Base-by-base conservation (phyloP, 2,329 filamentous ascomycete species). In the Colletotrichum graminicola region DNA sequence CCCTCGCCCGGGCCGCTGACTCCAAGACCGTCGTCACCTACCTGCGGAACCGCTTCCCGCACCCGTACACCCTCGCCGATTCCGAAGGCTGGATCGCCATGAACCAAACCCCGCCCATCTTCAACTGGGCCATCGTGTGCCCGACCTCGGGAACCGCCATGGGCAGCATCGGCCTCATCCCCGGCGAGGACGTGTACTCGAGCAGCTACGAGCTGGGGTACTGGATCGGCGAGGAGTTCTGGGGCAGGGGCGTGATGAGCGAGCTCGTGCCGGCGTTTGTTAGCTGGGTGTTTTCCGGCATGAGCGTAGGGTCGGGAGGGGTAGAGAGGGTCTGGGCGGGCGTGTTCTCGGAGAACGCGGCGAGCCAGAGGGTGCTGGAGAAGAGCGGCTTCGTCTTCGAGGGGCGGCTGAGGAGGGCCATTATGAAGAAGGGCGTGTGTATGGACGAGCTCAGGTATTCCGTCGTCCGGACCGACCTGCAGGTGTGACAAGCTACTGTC, bases 191-290 rank as follows among this genome's bases (percentile, higher is more conserved):
- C 62, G 78, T 84, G 72, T 79, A 85, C 66, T 81, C 79, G 71
- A 78, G 80, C 59, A 84, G 81, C 3, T 81, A 81, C 74, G 84
- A 88, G 77, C 8, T 88, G 0, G 87, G 86, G 2, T 89, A 88
- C 77, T 87, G 83, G 81, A 43, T 86, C 26, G 82, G 79, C 0
- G 78, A 77, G 47, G 74, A 77, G 10, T 77, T 79, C 59, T 86
- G 86, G 86, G 84, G 86, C 0, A 79, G 78, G 43, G 86, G 86
- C 0, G 80, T 85, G 66, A 81, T 79, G 70, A 82, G 79, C 0
- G 84, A 83, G 73, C 83, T 81, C 14, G 72, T 81, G 1, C 62
- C 45, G 2, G 84, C 73, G 1, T 82, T 87, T 56, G 75, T 77
- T 10, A 75, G 73, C n/a, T 89, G 86, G 86, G 78, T 80, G 2